Evolutionary conservation across 2,329 filamentous ascomycete genomes (phyloP), one percentile per base, ranked within the genome.

Genomic region (Penicillium brasilianum): DNA sequence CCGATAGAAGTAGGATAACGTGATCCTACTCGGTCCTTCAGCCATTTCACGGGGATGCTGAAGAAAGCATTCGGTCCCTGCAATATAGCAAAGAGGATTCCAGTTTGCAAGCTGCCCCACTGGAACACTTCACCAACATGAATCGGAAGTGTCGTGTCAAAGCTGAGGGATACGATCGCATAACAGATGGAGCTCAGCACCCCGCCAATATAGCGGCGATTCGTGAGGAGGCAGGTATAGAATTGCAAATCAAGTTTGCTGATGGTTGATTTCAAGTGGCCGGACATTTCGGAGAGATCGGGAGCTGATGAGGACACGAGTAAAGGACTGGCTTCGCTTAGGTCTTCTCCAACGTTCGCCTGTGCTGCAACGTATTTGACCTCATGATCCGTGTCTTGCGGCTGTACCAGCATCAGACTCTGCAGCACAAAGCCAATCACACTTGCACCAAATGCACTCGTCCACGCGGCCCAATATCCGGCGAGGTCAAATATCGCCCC

Each of bases 11-110:
- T 69, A 6, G 72, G 65, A 36, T 66, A 55, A 18, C 68, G 68
- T 1, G 67, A 71, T 4, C 72, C 73, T 22, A 69, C 58, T 10
- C 61, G 61, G 53, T 72, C 67, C 25, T 72, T 72, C 51, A 82
- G 66, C 76, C 77, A 79, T 13, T 85, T 87, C 1, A 87, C 81
- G 0, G 87, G 48, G 0, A 89, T 88, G 0, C 85, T 83, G 2
- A 85, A 64, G 67, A 90, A 85, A 8, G 83, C 82, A 2, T 61
- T 62, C 0, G 88, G 88, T 2, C 88, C 74, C 50, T 89, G 83
- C 30, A 90, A 67, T 3, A 81, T 77, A 2, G 87, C 77, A 66
- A 88, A 87, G 16, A 87, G 72, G 7, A 88, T 72, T 0, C 86
- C 85, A 1, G 84, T 82, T 0, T 81, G 83, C 0, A 81, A 80